Percentiles rank a stretch among this genome's conserved stretches.
Evolutionary conservation across 176 grass and related monocot species (phyloP).

Genomic region (Chloris gayana): DNA sequence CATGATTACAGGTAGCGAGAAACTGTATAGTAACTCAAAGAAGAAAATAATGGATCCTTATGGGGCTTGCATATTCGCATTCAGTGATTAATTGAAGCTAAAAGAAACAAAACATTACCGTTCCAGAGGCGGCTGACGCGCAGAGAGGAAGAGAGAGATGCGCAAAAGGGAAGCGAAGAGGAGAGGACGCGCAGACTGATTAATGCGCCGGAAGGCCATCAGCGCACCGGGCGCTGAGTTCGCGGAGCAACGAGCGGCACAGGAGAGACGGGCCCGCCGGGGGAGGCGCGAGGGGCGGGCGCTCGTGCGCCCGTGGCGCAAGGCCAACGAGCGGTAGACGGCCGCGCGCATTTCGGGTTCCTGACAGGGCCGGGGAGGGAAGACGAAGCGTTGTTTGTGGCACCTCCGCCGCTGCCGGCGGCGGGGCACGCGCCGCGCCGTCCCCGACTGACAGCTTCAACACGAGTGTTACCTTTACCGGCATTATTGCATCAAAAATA

Average conservation of each 20-base stretch:
- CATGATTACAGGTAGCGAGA: background rate
- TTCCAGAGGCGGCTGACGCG: background rate
- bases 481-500: too few species aligned
- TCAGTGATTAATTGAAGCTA: background rate
- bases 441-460: too few species aligned
- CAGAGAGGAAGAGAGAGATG: background rate
- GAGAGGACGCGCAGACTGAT: constrained; percentile 1
- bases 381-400: too few species aligned
- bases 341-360: background rate
- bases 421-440: too few species aligned
- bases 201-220: constrained; percentile 10
- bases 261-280: background rate
- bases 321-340: background rate
- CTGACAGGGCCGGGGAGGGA: too few species aligned
- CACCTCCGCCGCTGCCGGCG: too few species aligned
- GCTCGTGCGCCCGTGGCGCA: background rate
- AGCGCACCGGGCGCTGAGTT: background rate
- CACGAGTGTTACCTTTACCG: too few species aligned
- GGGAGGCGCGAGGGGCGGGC: background rate
- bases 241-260: constrained; percentile 11
- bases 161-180: background rate
- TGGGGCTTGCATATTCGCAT: background rate
- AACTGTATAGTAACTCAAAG: background rate
- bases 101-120: background rate
- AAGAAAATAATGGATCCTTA: background rate